Evolutionary conservation across 2,329 filamentous ascomycete genomes (phyloP).

Genomic region (Chaetomium sp.): DNA sequence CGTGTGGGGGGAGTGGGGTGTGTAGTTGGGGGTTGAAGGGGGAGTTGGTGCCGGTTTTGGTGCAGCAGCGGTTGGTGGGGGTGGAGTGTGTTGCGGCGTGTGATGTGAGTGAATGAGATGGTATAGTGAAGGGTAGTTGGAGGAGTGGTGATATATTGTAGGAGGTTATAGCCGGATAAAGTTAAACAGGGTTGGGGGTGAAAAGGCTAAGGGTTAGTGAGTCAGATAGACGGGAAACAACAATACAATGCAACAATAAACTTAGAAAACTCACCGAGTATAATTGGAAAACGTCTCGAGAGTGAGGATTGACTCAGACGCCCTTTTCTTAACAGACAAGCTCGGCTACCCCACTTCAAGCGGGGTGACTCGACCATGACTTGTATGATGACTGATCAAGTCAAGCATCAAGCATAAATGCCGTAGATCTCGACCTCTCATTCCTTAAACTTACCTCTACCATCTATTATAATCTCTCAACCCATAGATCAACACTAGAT

Average conservation of each 20-base stretch:
- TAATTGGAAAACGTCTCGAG: background rate
- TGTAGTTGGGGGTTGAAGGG: slow-evolving; percentile 13
- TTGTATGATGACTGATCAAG: background rate
- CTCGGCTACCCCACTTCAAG: background rate
- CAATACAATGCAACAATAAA: too few relatives aligned
- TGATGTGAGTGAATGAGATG: background rate
- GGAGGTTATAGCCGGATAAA: too few relatives aligned
- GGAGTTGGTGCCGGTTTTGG: background rate
- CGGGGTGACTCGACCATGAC: background rate
- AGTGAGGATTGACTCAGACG: background rate
- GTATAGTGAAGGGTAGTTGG: background rate
- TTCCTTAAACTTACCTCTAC: background rate
- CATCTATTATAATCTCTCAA: background rate
- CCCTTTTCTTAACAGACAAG: background rate
- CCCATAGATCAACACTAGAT: too few relatives aligned
- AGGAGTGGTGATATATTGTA: too few relatives aligned
- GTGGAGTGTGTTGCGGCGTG: slow-evolving; percentile 8
- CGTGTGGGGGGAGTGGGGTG: slow-evolving; percentile 15
- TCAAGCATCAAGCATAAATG: too few relatives aligned
- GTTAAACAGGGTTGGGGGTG: too few relatives aligned
- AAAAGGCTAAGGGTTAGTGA: too few relatives aligned
- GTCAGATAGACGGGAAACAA: too few relatives aligned
- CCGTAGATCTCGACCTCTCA: background rate
- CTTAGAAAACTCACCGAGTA: background rate
- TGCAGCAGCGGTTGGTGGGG: slow-evolving; percentile 10